Percentiles rank a stretch among this genome's conserved stretches.
Conservation (phyloP, 2,329 filamentous ascomycete species). For the Neonectria punicea region DNA sequence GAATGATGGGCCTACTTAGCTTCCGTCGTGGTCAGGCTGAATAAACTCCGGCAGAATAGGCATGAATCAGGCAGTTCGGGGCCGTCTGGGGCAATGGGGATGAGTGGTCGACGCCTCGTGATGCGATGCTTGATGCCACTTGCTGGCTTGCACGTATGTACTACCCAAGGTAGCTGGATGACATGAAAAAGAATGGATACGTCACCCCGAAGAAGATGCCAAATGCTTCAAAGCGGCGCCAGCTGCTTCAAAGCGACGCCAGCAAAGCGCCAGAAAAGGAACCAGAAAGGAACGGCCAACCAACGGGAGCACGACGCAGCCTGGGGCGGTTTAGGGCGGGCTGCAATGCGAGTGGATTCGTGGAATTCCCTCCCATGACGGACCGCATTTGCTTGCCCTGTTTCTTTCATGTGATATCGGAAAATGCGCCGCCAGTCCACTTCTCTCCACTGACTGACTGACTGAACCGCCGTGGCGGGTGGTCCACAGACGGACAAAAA, state of each 20-base stretch:
- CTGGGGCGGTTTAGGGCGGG: conserved; percentile 8
- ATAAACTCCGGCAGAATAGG: not conserved
- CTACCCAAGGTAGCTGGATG: too few species aligned
- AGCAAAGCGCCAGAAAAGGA: not conserved
- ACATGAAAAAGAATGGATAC: not conserved
- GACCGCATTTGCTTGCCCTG: not conserved
- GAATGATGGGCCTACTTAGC: not conserved
- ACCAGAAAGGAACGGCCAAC: not conserved
- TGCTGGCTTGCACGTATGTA: not conserved
- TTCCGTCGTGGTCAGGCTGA: not conserved
- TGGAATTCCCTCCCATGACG: conserved; percentile 4
- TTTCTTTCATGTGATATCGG: conserved; percentile 25
- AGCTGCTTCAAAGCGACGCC: not conserved
- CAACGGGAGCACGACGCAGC: conserved; percentile 15
- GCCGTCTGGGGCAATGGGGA: conserved; percentile 16
- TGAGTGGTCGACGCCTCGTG: conserved; percentile 21
- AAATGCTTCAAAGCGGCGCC: not conserved
- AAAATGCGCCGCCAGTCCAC: conserved; percentile 12
- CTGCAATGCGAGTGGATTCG: conserved; percentile 21
- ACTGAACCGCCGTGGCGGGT: too few species aligned
- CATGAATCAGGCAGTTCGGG: not conserved
- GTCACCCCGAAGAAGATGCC: not conserved
- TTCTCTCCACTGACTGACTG: not conserved
- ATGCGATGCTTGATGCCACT: conserved; percentile 6
- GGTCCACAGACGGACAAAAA: too few species aligned